phyloP scores from a whole-genome alignment of 768 basidiomycete species.

The Trametes maxima region DNA sequence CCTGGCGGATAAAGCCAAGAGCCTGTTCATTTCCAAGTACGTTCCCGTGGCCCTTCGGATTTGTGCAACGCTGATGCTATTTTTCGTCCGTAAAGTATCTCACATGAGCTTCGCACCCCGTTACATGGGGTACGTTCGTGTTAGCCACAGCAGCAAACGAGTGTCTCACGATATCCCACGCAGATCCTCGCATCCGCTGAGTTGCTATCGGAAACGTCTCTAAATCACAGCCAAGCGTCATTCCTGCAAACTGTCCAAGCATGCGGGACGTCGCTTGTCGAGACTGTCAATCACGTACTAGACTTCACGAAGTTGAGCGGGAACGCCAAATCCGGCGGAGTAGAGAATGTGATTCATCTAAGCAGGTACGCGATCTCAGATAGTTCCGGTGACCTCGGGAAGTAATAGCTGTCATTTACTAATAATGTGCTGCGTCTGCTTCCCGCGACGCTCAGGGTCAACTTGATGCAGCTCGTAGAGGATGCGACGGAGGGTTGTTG shows the following conservation, averaged over 20 bases:
- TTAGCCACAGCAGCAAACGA: not conserved
- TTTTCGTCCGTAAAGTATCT: conserved; percentile 58
- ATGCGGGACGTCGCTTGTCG: conserved; percentile 92
- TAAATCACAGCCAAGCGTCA: conserved; percentile 80
- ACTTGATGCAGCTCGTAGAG: conserved; percentile 81
- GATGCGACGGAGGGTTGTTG: conserved; percentile 93
- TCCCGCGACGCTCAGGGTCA: conserved; percentile 45
- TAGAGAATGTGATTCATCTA: conserved; percentile 73
- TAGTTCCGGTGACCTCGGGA: not conserved
- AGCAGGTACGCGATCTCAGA: conserved; percentile 50
- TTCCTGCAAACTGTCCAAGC: conserved; percentile 94
- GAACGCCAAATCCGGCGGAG: conserved; percentile 75
- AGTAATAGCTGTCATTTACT: not conserved
- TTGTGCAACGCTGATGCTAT: not conserved
- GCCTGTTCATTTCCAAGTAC: conserved; percentile 89
- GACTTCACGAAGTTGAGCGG: conserved; percentile 96
- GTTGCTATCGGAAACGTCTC: conserved; percentile 79
- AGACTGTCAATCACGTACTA: conserved; percentile 95
- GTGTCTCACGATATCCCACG: not conserved
- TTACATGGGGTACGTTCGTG: conserved; percentile 72
- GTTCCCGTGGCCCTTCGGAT: conserved; percentile 24
- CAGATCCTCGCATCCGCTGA: conserved; percentile 92
- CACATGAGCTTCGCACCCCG: conserved; percentile 89
- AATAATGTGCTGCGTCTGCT: not conserved
- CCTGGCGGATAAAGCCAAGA: conserved; percentile 92